These are phyloP conservation scores for Claviceps sorghi DNA, from an alignment of 2,329 filamentous ascomycete species.

Conservation along the genomic window DNA sequence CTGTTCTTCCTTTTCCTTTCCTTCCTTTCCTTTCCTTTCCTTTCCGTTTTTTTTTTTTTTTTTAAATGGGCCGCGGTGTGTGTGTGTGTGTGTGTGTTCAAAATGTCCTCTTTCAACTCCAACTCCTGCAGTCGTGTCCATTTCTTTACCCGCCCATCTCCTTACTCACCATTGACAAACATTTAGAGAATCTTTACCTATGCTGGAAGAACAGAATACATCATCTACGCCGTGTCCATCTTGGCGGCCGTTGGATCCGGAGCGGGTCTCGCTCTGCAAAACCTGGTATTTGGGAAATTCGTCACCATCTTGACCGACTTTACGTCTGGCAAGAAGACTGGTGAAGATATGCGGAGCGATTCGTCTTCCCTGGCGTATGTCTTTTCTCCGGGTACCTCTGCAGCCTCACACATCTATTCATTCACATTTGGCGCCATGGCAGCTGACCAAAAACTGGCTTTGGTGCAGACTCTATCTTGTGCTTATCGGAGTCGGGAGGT, in stretches of 20 bases:
- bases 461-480: conserved; percentile 37
- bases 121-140: too few relatives aligned
- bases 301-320: conserved; percentile 22
- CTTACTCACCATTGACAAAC: neutral
- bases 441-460: conserved; percentile 16
- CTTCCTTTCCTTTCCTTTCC: neutral
- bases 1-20: neutral
- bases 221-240: conserved; percentile 15
- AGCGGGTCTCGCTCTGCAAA: conserved; percentile 22
- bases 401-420: neutral
- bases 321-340: conserved; percentile 12
- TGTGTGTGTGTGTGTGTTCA: too few relatives aligned
- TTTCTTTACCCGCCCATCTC: neutral
- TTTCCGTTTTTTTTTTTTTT: neutral
- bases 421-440: too few relatives aligned
- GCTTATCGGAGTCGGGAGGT: conserved; percentile 41
- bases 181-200: conserved; percentile 18
- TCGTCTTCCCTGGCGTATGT: conserved; percentile 14
- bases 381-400: conserved; percentile 16
- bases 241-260: conserved; percentile 22
- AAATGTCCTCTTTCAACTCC: too few relatives aligned
- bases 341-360: conserved; percentile 16
- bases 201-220: conserved; percentile 15
- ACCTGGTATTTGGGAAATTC: conserved; percentile 25
- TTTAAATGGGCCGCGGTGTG: too few relatives aligned